Percentiles rank a stretch among this genome's conserved stretches.
These are phyloP conservation scores for Nepenthes alata DNA, from an alignment of 179 eudicot species.

Conservation along the genomic window DNA sequence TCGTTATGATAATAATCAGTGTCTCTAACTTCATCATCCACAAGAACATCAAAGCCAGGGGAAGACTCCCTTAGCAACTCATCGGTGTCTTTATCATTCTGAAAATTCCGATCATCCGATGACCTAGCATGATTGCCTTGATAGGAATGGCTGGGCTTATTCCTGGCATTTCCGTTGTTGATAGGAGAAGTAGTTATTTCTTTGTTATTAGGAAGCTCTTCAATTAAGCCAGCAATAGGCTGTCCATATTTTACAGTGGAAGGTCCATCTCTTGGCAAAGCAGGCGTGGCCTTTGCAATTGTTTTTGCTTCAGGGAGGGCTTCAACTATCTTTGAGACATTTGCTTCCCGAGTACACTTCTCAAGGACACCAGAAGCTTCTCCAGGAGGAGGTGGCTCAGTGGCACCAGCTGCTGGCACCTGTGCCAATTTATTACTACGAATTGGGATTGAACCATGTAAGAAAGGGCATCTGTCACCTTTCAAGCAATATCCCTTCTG, in stretches of 20 bases:
- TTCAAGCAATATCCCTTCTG: slow-evolving; percentile 73
- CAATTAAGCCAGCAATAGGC: slow-evolving; percentile 15
- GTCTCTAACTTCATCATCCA: slow-evolving; percentile 56
- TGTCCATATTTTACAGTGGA: slow-evolving; percentile 19
- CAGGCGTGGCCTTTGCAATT: slow-evolving; percentile 14
- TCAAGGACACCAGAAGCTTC: slow-evolving; percentile 38
- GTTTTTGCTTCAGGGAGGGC: slow-evolving; percentile 22
- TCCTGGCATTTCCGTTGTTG: slow-evolving; percentile 28
- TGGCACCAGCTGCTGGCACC: slow-evolving; percentile 17
- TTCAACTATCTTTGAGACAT: slow-evolving; percentile 23
- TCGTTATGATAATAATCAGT: slow-evolving; percentile 56
- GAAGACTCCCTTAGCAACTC: slow-evolving; percentile 75
- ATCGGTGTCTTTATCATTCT: slow-evolving; percentile 53
- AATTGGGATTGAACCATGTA: slow-evolving; percentile 36
- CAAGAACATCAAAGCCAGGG: slow-evolving; percentile 97
- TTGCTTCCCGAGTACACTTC: slow-evolving; percentile 38
- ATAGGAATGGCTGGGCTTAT: slow-evolving; percentile 26
- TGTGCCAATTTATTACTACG: slow-evolving; percentile 34
- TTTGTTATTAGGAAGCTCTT: slow-evolving; percentile 28
- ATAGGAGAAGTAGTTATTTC: slow-evolving; percentile 17
- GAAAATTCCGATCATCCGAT: slow-evolving; percentile 30
- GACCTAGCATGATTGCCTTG: slow-evolving; percentile 15
- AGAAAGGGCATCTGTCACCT: slow-evolving; percentile 64
- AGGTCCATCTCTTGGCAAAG: slow-evolving; percentile 22
- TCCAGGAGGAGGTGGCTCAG: slow-evolving; percentile 31